These are phyloP conservation scores for Parathielavia appendiculata DNA, from an alignment of 495 filamentous ascomycete species.

Conservation along the genomic window DNA sequence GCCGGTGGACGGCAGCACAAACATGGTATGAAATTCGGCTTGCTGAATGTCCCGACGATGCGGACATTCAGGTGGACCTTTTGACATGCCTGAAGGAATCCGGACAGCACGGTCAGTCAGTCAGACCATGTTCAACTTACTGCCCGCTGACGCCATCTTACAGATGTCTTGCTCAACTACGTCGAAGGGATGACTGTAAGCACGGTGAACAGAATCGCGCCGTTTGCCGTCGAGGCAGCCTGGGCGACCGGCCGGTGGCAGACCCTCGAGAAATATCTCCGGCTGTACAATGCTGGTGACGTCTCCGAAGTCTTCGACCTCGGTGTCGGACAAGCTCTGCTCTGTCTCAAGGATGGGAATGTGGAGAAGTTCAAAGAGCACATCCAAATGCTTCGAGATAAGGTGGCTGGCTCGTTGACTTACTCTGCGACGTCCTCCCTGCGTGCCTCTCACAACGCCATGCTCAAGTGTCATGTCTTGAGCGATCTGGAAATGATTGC, in stretches of 20 bases:
- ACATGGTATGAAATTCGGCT: constrained; percentile 94
- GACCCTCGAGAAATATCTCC: constrained; percentile 64
- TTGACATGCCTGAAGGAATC: constrained; percentile 87
- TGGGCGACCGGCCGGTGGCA: constrained; percentile 84
- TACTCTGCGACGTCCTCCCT: constrained; percentile 70
- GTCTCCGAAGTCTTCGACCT: constrained; percentile 74
- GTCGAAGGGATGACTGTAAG: constrained; percentile 63
- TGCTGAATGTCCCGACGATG: constrained; percentile 68
- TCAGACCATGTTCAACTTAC: not conserved
- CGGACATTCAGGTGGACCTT: constrained; percentile 73
- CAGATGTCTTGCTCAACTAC: constrained; percentile 78
- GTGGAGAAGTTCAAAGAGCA: constrained; percentile 51
- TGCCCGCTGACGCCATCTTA: constrained; percentile 21
- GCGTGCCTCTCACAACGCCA: constrained; percentile 69
- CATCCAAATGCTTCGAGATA: constrained; percentile 61
- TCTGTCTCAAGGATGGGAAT: constrained; percentile 55
- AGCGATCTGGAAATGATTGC: constrained; percentile 81
- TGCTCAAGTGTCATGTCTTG: constrained; percentile 81
- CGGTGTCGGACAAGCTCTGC: constrained; percentile 66
- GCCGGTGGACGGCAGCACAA: constrained; percentile 96
- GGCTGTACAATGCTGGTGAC: constrained; percentile 42
- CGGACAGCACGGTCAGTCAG: constrained; percentile 69
- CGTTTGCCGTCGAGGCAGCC: constrained; percentile 81
- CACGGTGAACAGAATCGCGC: constrained; percentile 56
- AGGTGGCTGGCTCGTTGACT: constrained; percentile 67